phyloP scores from a whole-genome alignment of 192 early-diverging fungal species.

The Coemansia sp. region DNA sequence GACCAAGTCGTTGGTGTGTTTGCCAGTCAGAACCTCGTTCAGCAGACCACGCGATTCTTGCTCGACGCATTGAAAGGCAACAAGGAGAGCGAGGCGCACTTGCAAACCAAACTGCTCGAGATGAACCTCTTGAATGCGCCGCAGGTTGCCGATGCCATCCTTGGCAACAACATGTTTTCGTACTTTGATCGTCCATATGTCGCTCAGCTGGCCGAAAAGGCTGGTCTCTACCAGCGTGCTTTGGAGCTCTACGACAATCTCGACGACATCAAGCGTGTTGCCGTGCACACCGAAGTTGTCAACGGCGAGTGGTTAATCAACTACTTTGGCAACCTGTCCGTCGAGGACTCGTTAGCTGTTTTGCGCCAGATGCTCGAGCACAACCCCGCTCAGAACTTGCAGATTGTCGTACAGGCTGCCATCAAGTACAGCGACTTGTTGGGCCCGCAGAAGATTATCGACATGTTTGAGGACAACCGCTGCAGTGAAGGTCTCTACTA shows the following conservation, averaged over 20 bases:
- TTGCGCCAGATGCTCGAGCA: conserved; percentile 89
- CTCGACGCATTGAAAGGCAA: conserved; percentile 95
- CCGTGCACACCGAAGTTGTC: conserved; percentile 81
- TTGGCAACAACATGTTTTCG: conserved; percentile 93
- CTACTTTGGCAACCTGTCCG: conserved; percentile 94
- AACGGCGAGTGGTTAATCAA: conserved; percentile 88
- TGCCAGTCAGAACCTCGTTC: conserved; percentile 86
- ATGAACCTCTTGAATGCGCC: conserved; percentile 97
- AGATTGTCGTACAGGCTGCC: conserved; percentile 91
- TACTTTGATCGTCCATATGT: conserved; percentile 94
- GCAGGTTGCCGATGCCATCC: conserved; percentile 97
- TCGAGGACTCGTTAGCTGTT: conserved; percentile 95
- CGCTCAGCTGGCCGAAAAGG: conserved; percentile 94
- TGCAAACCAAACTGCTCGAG: conserved; percentile 95
- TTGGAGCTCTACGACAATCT: conserved; percentile 97
- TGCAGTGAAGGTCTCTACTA: conserved; percentile 96
- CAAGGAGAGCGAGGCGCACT: conserved; percentile 82
- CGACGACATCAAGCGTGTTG: conserved; percentile 92
- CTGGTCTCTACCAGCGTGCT: conserved; percentile 92
- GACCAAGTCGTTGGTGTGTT: conserved; percentile 96
- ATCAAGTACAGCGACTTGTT: conserved; percentile 98
- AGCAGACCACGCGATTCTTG: conserved; percentile 95
- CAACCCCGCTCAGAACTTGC: conserved; percentile 94
- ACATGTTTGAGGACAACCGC: conserved; percentile 89
- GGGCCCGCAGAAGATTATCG: conserved; percentile 83